A percentile compares a stretch with the other conserved stretches of the same genome.
Evolutionary conservation across 257 asterid species (phyloP).

Genomic region (Oldenlandia corymbosa): DNA sequence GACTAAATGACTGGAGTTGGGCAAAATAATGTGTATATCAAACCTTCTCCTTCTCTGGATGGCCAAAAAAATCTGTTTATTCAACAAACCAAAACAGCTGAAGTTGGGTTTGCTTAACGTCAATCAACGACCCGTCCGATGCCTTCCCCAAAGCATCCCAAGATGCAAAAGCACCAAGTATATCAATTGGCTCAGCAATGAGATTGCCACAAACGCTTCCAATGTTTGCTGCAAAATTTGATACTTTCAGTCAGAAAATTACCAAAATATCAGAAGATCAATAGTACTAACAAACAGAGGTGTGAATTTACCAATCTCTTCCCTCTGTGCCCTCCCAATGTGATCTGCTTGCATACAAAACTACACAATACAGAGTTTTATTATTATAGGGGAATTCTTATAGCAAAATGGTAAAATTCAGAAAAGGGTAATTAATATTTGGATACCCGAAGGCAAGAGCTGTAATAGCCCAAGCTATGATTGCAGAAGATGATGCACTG

Average conservation of each 20-base stretch:
- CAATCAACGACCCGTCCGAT: slow-evolving; percentile 22
- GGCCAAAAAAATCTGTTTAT: neutral
- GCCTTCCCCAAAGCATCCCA: slow-evolving; percentile 39
- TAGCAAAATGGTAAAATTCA: no score
- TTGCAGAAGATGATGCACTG: slow-evolving; percentile 47
- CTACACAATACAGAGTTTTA: slow-evolving; percentile 24
- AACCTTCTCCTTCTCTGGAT: neutral
- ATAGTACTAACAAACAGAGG: no score
- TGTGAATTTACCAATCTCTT: slow-evolving; percentile 74
- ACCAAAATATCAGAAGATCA: neutral
- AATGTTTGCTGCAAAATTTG: slow-evolving; percentile 54
- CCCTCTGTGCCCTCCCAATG: slow-evolving; percentile 73
- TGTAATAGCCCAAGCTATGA: slow-evolving; percentile 49
- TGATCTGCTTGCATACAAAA: slow-evolving; percentile 73
- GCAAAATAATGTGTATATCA: no score
- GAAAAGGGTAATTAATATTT: no score
- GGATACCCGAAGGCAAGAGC: slow-evolving; percentile 72
- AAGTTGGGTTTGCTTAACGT: neutral
- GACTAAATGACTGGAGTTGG: no score
- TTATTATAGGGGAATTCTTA: neutral
- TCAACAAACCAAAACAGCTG: neutral
- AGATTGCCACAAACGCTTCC: slow-evolving; percentile 59
- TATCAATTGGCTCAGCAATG: slow-evolving; percentile 50
- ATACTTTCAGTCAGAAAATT: neutral
- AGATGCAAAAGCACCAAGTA: slow-evolving; percentile 58